Percentiles rank a stretch among this genome's conserved stretches.
Evolutionary conservation across 225 moss, liverwort and hornwort species (phyloP).

Genomic region (Pseudoscleropodium purum): DNA sequence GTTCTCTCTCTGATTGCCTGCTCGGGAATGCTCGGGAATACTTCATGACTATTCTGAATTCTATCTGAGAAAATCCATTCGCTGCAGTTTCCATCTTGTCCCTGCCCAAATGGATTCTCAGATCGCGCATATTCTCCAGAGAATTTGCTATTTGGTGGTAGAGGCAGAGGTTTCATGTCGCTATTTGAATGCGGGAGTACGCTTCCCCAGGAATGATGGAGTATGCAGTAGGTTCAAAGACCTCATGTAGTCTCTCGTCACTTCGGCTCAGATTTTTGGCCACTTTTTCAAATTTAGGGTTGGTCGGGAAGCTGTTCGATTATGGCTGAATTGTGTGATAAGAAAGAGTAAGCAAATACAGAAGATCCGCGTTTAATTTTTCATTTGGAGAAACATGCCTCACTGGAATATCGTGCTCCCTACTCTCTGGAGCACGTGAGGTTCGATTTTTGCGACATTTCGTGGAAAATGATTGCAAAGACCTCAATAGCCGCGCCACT

Average conservation of each 20-base stretch:
- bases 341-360: background rate
- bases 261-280: background rate
- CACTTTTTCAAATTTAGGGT: too few relatives aligned
- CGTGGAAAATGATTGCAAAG: background rate
- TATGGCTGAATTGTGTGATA: background rate
- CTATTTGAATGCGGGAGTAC: background rate
- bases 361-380: too few relatives aligned
- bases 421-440: background rate
- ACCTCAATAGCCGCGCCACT: background rate
- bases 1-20: background rate
- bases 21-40: too few relatives aligned
- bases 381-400: background rate
- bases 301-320: background rate
- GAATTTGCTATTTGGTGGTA: background rate
- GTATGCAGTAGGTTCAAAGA: background rate
- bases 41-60: background rate
- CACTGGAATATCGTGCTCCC: too few relatives aligned
- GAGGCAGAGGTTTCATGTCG: background rate
- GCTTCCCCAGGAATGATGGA: background rate
- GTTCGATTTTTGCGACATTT: background rate
- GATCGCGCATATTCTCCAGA: background rate
- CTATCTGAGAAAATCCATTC: background rate
- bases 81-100: background rate
- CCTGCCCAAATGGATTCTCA: too few relatives aligned
- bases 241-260: background rate